Evolutionary conservation across 345 rosid genomes (phyloP), one percentile per base, ranked within the genome.

Genomic region (Aegle marmelos): DNA sequence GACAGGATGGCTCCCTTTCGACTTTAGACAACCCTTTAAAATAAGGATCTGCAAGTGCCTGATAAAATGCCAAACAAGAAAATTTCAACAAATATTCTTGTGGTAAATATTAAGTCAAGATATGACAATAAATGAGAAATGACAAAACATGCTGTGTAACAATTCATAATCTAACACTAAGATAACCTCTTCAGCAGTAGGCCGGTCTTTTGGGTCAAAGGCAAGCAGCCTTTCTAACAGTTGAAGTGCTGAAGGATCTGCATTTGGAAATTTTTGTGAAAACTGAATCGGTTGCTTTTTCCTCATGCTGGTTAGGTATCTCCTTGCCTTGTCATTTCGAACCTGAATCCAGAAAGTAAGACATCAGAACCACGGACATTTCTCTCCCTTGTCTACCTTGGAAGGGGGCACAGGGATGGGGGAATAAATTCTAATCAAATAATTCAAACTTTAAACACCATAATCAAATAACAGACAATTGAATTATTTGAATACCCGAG

Each of bases 1-100:
- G 97, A 83, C 94, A 91, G 36, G 97, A 93, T 73, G 97, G 99
- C 82, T 95, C 99, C 83, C 98, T 92, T 82, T 95, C 98, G 59
- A 93, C 87, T 87, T 83, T 92, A n/a, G 96, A 88, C 76, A 93
- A 80, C 63, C 99, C 97, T 83, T 87, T 95, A 77, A 95, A 93
- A 85, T 93, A 93, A 79, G 96, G 96, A 86, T 95, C 94, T 2
- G 93, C 94, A 58, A 95, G 85, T 53, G 99, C 96, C 99, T 95
- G 76, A 67, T 45, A 28, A 82, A 84, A 50, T 68, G 22, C 21
- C 19, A 80, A 60, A 45, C 22, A 8, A 80, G 58, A 27, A 60
- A 45, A n/a, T 48, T 25, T 67, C 31, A 17, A 37, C 30, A 33
- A 25, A 33, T 48, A 63, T 63, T 19, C 56, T 31, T 59, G 60